These are phyloP conservation scores for Sambucus nigra DNA, from an alignment of 129 eudicot genomes.

Conservation along the genomic window DNA sequence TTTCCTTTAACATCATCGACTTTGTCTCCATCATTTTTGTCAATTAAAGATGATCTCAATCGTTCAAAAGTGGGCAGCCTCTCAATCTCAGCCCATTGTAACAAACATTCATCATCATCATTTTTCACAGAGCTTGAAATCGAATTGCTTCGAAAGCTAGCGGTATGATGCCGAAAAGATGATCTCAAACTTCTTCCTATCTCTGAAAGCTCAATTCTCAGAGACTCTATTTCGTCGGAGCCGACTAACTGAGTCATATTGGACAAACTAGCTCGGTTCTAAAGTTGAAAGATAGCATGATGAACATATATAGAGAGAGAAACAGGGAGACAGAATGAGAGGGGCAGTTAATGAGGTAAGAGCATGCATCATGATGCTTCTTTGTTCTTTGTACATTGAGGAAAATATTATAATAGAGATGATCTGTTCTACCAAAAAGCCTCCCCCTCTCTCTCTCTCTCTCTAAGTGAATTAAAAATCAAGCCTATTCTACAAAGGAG, in stretches of 20 bases:
- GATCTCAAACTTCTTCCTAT: slow-evolving; percentile 35
- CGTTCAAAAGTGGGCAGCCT: slow-evolving; percentile 34
- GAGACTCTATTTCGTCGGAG: slow-evolving; percentile 30
- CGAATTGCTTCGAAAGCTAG: slow-evolving; percentile 21
- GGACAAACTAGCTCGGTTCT: slow-evolving; percentile 5
- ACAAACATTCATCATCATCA: slow-evolving; percentile 13
- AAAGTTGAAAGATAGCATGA: not conserved
- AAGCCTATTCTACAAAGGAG: too few species aligned
- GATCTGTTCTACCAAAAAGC: too few species aligned
- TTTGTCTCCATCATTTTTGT: slow-evolving; percentile 16
- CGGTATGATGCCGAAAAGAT: slow-evolving; percentile 13
- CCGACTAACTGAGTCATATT: slow-evolving; percentile 35
- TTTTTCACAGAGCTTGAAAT: slow-evolving; percentile 7
- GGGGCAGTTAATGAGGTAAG: too few species aligned
- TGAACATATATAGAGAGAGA: too few species aligned
- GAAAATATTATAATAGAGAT: too few species aligned
- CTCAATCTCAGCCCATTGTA: slow-evolving; percentile 36
- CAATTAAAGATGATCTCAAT: slow-evolving; percentile 27
- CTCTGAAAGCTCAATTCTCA: slow-evolving; percentile 34
- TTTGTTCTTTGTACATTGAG: too few species aligned
- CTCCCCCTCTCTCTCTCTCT: too few species aligned
- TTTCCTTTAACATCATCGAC: slow-evolving; percentile 16
- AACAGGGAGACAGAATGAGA: too few species aligned
- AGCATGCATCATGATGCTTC: too few species aligned
- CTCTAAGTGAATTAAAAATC: too few species aligned